A percentile compares a stretch with the other conserved stretches of the same genome.
Conservation (phyloP, 768 basidiomycete genomes). For the Podaxis sp. region DNA sequence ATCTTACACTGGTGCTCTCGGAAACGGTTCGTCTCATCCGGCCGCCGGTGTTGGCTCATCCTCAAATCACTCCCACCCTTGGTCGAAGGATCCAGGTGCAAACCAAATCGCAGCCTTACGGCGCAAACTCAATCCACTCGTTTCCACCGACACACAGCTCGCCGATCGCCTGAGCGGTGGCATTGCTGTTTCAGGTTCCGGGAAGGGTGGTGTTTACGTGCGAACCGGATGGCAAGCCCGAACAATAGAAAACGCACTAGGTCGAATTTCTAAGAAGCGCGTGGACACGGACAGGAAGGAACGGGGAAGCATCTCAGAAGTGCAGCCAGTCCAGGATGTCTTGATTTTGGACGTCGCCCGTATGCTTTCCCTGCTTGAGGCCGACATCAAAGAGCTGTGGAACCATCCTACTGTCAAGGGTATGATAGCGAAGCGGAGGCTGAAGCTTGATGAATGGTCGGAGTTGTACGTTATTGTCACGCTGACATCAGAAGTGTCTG, state of each 20-base stretch:
- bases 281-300: conserved; percentile 31
- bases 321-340: conserved; percentile 45
- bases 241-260: conserved; percentile 54
- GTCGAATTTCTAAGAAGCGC: conserved; percentile 36
- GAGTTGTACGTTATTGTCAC: conserved; percentile 65
- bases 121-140: conserved; percentile 56
- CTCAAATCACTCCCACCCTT: conserved; percentile 24
- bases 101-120: conserved; percentile 56
- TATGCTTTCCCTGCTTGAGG: conserved; percentile 55
- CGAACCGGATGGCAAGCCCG: conserved; percentile 82
- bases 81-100: conserved; percentile 29
- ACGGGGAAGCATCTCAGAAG: conserved; percentile 31
- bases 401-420: conserved; percentile 67
- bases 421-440: conserved; percentile 63
- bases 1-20: conserved; percentile 25
- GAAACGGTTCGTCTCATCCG: conserved; percentile 28
- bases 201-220: conserved; percentile 73
- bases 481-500: conserved; percentile 1
- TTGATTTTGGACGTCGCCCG: conserved; percentile 61
- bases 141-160: conserved; percentile 60
- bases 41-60: conserved; percentile 28
- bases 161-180: conserved; percentile 77
- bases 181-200: conserved; percentile 70
- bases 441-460: conserved; percentile 85
- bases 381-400: conserved; percentile 76